Evolutionary conservation across 176 grass and related monocot genomes (phyloP).

Genomic region (Juncus effusus): DNA sequence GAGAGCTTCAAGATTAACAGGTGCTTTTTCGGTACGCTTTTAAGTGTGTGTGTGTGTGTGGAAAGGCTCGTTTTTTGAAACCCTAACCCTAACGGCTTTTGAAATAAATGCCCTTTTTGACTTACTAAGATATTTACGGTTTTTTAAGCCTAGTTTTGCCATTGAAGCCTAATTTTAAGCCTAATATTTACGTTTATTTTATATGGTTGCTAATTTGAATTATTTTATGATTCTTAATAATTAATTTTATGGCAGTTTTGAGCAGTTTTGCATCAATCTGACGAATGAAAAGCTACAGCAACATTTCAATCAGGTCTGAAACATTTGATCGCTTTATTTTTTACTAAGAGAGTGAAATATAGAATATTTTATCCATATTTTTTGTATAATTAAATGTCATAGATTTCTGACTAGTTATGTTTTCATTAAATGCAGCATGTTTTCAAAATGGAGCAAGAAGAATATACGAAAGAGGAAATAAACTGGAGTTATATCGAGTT

Average conservation of each 20-base stretch:
- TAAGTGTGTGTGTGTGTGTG: not conserved
- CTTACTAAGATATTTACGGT: too few species aligned
- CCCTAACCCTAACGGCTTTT: too few species aligned
- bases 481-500: constrained; percentile 99
- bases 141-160: too few species aligned
- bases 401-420: not conserved
- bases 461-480: constrained; percentile 99
- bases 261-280: constrained; percentile 99
- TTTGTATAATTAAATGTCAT: not conserved
- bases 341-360: not conserved
- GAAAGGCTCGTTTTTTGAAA: too few species aligned
- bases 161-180: too few species aligned
- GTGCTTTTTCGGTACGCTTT: constrained; percentile 77
- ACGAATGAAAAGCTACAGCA: constrained; percentile 99
- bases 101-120: too few species aligned
- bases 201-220: not conserved
- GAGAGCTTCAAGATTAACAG: constrained; percentile 99
- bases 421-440: constrained; percentile 69
- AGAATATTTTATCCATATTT: not conserved
- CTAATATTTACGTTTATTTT: too few species aligned
- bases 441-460: constrained; percentile 99
- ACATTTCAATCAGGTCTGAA: constrained; percentile 92
- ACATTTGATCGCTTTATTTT: not conserved
- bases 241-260: constrained; percentile 57
- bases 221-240: constrained; percentile 10